Percentiles rank a stretch among this genome's conserved stretches.
Evolutionary conservation across 345 rosid genomes (phyloP).

Genomic region (Aquilaria malaccensis): DNA sequence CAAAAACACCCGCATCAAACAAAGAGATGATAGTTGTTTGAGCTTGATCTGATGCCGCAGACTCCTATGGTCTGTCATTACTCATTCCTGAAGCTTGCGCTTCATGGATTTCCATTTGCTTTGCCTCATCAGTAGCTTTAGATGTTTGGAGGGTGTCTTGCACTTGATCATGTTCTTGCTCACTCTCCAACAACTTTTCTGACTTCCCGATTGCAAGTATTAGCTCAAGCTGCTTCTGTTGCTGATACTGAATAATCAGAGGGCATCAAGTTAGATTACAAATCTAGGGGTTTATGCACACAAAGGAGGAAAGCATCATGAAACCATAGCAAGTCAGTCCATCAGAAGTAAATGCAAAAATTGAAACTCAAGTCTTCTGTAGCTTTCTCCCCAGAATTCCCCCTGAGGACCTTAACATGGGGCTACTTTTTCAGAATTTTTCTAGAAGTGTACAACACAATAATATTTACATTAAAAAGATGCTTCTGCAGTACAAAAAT

Average conservation of each 20-base stretch:
- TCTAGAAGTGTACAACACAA: too few species aligned
- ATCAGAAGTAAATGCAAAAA: too few species aligned
- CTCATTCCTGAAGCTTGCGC: conserved; percentile 21
- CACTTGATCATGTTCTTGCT: conserved; percentile 21
- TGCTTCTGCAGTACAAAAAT: too few species aligned
- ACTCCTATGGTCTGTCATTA: conserved; percentile 26
- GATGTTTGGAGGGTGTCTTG: conserved; percentile 22
- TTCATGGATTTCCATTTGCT: conserved; percentile 27
- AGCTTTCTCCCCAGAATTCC: too few species aligned
- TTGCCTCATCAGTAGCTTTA: conserved; percentile 18
- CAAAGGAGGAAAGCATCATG: too few species aligned
- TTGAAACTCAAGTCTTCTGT: too few species aligned
- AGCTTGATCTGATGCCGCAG: conserved; percentile 12
- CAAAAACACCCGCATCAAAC: background rate
- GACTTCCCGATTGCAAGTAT: conserved; percentile 69
- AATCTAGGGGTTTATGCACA: too few species aligned
- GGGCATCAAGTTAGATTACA: conserved; percentile 12
- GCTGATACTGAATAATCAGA: conserved; percentile 61
- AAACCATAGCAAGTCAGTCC: too few species aligned
- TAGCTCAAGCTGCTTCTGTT: conserved; percentile 78
- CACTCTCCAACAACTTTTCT: conserved; percentile 51
- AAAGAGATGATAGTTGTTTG: too few species aligned
- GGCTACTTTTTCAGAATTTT: too few species aligned
- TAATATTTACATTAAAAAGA: too few species aligned
- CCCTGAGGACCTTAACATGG: too few species aligned